phyloP scores from a whole-genome alignment of 2,329 filamentous ascomycete genomes.

The Herpotrichia juniperi region DNA sequence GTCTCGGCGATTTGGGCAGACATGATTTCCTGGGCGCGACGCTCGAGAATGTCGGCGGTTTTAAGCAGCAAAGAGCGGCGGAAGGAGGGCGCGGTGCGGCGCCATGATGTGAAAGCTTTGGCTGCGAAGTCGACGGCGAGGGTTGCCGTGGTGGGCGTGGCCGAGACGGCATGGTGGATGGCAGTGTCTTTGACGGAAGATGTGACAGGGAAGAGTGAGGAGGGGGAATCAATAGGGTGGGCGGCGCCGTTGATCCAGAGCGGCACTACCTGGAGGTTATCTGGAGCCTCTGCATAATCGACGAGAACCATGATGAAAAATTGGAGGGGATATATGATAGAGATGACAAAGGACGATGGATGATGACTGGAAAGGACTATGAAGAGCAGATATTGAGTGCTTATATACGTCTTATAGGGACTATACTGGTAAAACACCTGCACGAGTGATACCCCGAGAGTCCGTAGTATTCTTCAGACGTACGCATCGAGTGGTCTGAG shows the following conservation, averaged over 20 bases:
- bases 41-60: slow-evolving; percentile 34
- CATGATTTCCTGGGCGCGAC: slow-evolving; percentile 26
- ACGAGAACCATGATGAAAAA: background rate
- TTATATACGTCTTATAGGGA: background rate
- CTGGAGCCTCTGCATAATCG: background rate
- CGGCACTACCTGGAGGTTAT: slow-evolving; percentile 19
- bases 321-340: no score
- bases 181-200: slow-evolving; percentile 21
- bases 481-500: background rate
- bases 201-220: slow-evolving; percentile 25
- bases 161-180: slow-evolving; percentile 32
- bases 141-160: slow-evolving; percentile 20
- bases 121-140: slow-evolving; percentile 31
- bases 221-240: slow-evolving; percentile 16
- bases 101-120: slow-evolving; percentile 37
- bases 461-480: background rate
- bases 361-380: background rate
- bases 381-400: background rate
- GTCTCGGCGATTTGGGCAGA: slow-evolving; percentile 36
- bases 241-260: slow-evolving; percentile 32
- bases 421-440: background rate
- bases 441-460: background rate
- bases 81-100: slow-evolving; percentile 25
- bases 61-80: slow-evolving; percentile 34
- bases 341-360: background rate